These are phyloP conservation scores for Geotrichum aggregatum DNA, from an alignment of 1,139 yeast genomes.

Conservation along the genomic window DNA sequence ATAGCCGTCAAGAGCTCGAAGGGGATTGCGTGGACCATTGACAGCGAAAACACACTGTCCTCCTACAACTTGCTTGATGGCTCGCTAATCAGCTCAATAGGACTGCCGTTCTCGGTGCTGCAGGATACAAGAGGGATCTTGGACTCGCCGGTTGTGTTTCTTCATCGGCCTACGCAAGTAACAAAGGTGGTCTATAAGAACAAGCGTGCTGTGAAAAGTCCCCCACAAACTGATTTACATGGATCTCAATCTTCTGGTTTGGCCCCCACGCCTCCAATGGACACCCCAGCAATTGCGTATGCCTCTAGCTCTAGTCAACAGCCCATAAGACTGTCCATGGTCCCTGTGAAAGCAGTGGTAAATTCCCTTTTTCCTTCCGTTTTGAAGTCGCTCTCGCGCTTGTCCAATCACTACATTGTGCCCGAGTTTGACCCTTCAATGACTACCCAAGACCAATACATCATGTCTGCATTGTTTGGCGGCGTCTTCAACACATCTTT, in stretches of 20 bases:
- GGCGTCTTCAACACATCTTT: conserved; percentile 10
- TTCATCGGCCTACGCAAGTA: conserved; percentile 17
- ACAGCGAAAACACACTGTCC: conserved; percentile 7
- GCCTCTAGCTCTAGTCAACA: not conserved
- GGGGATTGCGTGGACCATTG: conserved; percentile 18
- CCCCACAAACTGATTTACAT: not conserved
- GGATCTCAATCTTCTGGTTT: not conserved
- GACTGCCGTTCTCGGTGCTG: conserved; percentile 12
- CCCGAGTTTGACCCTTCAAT: conserved; percentile 17
- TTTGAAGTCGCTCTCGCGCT: conserved; percentile 12
- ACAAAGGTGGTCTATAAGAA: conserved; percentile 13
- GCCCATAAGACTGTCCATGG: conserved; percentile 11
- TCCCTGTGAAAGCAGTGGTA: conserved; percentile 12
- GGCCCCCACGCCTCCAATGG: not conserved
- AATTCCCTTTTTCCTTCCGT: conserved; percentile 18
- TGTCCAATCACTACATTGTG: conserved; percentile 14
- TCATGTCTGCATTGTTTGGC: conserved; percentile 21
- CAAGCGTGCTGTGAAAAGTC: conserved; percentile 8
- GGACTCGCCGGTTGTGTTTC: conserved; percentile 20
- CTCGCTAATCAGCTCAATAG: not conserved
- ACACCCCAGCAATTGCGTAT: not conserved
- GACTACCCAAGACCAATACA: conserved; percentile 16
- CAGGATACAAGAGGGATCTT: conserved; percentile 14
- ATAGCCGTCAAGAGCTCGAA: conserved; percentile 15
- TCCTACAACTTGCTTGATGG: conserved; percentile 17